Percentiles rank a stretch among this genome's conserved stretches.
Evolutionary conservation across 345 rosid genomes (phyloP).

Genomic region (Draba incana): DNA sequence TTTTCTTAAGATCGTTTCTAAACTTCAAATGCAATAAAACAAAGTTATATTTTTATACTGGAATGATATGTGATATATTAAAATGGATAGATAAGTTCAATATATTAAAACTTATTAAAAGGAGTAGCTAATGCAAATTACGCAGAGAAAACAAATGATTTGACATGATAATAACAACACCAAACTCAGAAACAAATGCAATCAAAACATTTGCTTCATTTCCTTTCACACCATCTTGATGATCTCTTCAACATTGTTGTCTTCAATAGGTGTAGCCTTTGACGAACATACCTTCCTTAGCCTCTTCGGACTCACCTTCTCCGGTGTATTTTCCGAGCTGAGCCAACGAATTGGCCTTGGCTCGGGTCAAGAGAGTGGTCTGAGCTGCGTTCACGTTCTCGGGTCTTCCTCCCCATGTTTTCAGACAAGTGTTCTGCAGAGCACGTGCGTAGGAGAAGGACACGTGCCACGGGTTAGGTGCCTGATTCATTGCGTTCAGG

Average conservation of each 20-base stretch:
- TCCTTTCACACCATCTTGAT: constrained; percentile 36
- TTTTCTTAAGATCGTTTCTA: too few species aligned
- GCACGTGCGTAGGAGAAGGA: constrained; percentile 98
- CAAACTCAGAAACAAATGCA: constrained; percentile 39
- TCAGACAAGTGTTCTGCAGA: constrained; percentile 92
- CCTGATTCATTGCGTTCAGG: constrained; percentile 96
- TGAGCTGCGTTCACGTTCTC: constrained; percentile 91
- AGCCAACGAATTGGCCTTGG: constrained; percentile 88
- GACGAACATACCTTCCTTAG: constrained; percentile 90
- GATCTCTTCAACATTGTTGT: constrained; percentile 26
- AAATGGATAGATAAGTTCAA: constrained; percentile 24
- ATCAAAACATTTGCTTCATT: constrained; percentile 27
- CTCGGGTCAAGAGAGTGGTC: constrained; percentile 66
- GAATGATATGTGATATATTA: neutral
- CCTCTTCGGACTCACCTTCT: constrained; percentile 91
- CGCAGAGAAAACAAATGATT: constrained; percentile 21
- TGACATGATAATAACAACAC: constrained; percentile 40
- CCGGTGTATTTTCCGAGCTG: constrained; percentile 96
- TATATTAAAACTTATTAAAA: constrained; percentile 36
- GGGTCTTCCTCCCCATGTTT: constrained; percentile 88
- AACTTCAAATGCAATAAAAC: too few species aligned
- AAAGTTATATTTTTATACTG: too few species aligned
- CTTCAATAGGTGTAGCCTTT: constrained; percentile 78
- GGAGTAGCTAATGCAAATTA: constrained; percentile 38
- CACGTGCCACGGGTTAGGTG: constrained; percentile 91